phyloP scores from a whole-genome alignment of 2,329 filamentous ascomycete species.

The Immersiporthe knoxdaviesiana region DNA sequence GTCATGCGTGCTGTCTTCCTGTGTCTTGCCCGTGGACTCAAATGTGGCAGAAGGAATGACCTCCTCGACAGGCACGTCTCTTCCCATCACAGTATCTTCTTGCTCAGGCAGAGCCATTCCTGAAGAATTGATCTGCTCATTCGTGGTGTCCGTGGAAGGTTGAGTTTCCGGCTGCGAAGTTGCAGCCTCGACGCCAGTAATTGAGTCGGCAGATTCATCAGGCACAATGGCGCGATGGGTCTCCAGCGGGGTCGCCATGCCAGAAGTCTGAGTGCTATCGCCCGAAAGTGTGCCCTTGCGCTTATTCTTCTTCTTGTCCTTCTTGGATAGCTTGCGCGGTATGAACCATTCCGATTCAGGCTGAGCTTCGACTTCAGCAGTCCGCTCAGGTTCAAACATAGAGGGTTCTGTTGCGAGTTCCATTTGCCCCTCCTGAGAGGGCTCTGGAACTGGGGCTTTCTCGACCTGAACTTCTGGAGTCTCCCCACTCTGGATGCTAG shows the following conservation, averaged over 20 bases:
- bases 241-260: conserved; percentile 15
- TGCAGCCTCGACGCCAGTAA: neutral
- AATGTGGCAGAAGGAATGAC: neutral
- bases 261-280: conserved; percentile 13
- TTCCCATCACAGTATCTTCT: neutral
- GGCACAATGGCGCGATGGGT: neutral
- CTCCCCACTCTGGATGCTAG: neutral
- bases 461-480: conserved; percentile 2
- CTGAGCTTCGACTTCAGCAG: conserved; percentile 14
- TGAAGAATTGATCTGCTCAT: neutral
- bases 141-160: neutral
- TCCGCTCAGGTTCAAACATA: neutral
- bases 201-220: neutral
- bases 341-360: conserved; percentile 30
- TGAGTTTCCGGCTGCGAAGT: neutral
- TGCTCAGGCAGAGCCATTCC: neutral
- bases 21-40: neutral
- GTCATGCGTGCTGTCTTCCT: neutral
- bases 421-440: neutral
- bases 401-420: neutral
- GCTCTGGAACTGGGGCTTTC: neutral
- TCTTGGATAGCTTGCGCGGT: conserved; percentile 41
- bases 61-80: neutral
- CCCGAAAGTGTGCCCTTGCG: conserved; percentile 23
- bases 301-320: conserved; percentile 35